Conservation (phyloP, 345 rosid genomes). For the Camelina laxa region DNA sequence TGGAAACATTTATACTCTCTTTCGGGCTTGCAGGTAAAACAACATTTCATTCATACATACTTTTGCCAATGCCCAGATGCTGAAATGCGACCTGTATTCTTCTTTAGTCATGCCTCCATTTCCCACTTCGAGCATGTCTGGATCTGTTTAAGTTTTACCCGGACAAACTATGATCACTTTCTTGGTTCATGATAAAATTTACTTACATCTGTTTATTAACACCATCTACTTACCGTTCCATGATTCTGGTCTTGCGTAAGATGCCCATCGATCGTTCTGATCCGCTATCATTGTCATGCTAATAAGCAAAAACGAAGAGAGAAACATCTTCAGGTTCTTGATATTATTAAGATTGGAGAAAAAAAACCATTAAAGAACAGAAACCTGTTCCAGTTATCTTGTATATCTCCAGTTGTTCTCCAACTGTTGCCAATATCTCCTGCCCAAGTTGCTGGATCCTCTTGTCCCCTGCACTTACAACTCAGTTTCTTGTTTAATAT, state of each 20-base stretch:
- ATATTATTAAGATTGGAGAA: neutral
- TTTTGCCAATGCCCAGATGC: slow-evolving; percentile 93
- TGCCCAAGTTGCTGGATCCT: slow-evolving; percentile 96
- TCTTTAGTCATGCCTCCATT: slow-evolving; percentile 92
- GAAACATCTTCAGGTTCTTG: slow-evolving; percentile 10
- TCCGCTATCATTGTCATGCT: slow-evolving; percentile 78
- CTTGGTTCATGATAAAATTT: neutral
- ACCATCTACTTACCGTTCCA: slow-evolving; percentile 72
- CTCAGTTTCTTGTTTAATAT: slow-evolving; percentile 18
- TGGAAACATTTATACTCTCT: slow-evolving; percentile 8
- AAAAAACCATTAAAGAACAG: neutral
- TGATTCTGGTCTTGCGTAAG: slow-evolving; percentile 83
- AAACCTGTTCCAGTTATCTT: slow-evolving; percentile 76
- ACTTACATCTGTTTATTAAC: neutral
- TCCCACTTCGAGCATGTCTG: slow-evolving; percentile 99
- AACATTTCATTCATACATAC: slow-evolving; percentile 33
- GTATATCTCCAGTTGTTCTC: slow-evolving; percentile 86
- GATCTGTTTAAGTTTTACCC: slow-evolving; percentile 58
- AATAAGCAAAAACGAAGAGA: slow-evolving; percentile 31
- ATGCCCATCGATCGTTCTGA: slow-evolving; percentile 73
- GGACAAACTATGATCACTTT: neutral
- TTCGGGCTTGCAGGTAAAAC: neutral
- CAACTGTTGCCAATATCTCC: slow-evolving; percentile 84
- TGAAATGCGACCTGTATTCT: slow-evolving; percentile 85
- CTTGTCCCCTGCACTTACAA: slow-evolving; percentile 62